Base-by-base conservation (phyloP, 371 early-diverging fungal genomes). In the Rhizopus sp. region DNA sequence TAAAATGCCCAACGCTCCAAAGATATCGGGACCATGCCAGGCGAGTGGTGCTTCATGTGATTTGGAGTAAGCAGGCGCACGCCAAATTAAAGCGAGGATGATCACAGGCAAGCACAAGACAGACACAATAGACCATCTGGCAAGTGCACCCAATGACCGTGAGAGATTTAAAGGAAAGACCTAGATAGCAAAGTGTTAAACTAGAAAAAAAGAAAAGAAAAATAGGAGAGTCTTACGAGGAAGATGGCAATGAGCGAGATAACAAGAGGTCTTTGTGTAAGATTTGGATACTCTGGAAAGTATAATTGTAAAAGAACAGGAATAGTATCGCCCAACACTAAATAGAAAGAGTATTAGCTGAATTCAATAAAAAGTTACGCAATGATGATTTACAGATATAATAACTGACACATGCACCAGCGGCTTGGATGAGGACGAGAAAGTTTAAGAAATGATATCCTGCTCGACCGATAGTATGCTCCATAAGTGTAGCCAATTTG, bases 1-100 rank as follows among this genome's bases (percentile, higher is more conserved):
- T 66, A 84, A 74, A 53, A 85, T 81, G n/a, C 86, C 86, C 34
- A 82, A 62, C 3, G 82, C 83, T 1, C 82, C 75, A 50, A 83
- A 70, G 16, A 83, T 71, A 59, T 82, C 83, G 39, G 69, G 62
- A 16, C 82, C 83, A 7, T 71, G 63, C 56, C 72, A 72, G 5
- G 56, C 59, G 15, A 77, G 60, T 0, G 83, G 80, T 2, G 77
- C 69, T 42, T 79, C 72, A 61, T 84, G 85, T 37, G 75, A 69
- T 15, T 72, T 68, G 3, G 80, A 64, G 48, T 82, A 84, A n/a
- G 69, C 66, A 33, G 82, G 74, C 30, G 81, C 81, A 29, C 82
- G 73, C 40, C 78, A 59, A 6, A 81, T 63, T 4, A 84, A 70
- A 0, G 63, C 72, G 35, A 81, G n/a, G 7, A 84, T 53, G 57